A percentile compares a stretch with the other conserved stretches of the same genome.
Evolutionary conservation across 1,284 basidiomycete species (phyloP).

Genomic region (Erythrobasidium hasegawianum): DNA sequence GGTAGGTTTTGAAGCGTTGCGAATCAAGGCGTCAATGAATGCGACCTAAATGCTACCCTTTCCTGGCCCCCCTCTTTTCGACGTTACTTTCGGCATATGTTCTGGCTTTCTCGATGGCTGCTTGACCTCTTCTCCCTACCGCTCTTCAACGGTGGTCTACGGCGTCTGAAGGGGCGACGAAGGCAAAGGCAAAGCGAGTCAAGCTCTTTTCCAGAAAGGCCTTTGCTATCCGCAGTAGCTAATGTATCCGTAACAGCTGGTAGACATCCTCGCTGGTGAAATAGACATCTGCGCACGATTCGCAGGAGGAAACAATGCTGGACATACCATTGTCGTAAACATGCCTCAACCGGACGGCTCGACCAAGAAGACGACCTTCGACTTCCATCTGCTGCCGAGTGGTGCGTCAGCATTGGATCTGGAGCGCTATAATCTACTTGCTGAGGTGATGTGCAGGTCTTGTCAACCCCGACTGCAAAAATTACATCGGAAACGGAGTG

Average conservation of each 20-base stretch:
- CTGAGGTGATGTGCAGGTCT: constrained; percentile 58
- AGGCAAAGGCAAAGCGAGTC: constrained; percentile 35
- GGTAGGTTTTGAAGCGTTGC: constrained; percentile 17
- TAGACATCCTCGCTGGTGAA: constrained; percentile 83
- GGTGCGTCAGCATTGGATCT: too few relatives aligned
- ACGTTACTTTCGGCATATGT: background rate
- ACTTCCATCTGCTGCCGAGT: constrained; percentile 91
- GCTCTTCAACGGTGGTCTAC: background rate
- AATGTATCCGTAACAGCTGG: constrained; percentile 61
- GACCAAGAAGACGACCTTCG: constrained; percentile 75
- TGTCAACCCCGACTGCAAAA: constrained; percentile 80
- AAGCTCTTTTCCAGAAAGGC: background rate
- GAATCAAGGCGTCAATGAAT: background rate
- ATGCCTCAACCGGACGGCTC: constrained; percentile 52
- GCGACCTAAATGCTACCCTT: background rate
- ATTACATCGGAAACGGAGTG: constrained; percentile 88
- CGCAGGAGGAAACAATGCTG: constrained; percentile 97
- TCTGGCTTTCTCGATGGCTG: background rate
- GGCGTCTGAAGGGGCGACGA: constrained; percentile 26
- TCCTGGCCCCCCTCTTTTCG: too few relatives aligned
- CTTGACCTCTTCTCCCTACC: background rate
- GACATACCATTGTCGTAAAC: constrained; percentile 92
- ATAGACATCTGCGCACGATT: constrained; percentile 92
- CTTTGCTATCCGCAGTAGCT: background rate
- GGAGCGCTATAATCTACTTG: too few relatives aligned